Evolutionary conservation across 75 land plant genomes (phyloP), one percentile per base, ranked within the genome.

Genomic region (Pseudotsuga menziesii): DNA sequence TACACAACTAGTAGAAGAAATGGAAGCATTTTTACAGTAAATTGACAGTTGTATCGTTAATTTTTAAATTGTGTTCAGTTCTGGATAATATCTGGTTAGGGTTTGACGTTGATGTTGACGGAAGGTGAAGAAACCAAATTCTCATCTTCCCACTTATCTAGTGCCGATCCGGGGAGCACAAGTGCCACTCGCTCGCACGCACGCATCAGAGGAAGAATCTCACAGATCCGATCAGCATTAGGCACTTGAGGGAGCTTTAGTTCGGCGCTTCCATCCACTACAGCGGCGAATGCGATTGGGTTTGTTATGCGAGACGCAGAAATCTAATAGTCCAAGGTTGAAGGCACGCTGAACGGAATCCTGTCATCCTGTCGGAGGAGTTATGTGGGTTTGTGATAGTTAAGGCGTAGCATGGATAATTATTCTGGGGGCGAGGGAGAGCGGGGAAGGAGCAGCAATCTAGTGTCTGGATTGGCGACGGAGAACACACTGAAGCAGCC

Each of bases 81-180:
- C 41, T 17, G 39, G 17, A 27, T 12, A 35, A 27, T 6, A 16
- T 35, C 17, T 14, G 1, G 29, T 36, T 15, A 17, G 71, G 71
- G 17, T 67, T 67, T 39, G 71, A 36, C 71, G 11, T 67, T 67
- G 71, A 36, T 41, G 44, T 67, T 39, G 48, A 67, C 39, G 71
- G 41, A 41, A 67, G 44, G 22, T 17, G 71, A 0, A 39, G 9
- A 62, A 62, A 27, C 29, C 29, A 22, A 61, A 61, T 23, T 61
- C 29, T 25, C 4, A 14, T 61, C 32, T 66, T 20, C 48, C 0
- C 22, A 35, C 19, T 67, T 3, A 2, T 14, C 9, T 4, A 9
- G 8, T 36, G 12, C 39, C 22, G 17, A 19, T 35, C 44, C 1
- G 32, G 32, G 44, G 44, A 2, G 20, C 71, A 66, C 4, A 17